Evolutionary conservation across 768 basidiomycete genomes (phyloP).

Genomic region (Lenzites betulinus): DNA sequence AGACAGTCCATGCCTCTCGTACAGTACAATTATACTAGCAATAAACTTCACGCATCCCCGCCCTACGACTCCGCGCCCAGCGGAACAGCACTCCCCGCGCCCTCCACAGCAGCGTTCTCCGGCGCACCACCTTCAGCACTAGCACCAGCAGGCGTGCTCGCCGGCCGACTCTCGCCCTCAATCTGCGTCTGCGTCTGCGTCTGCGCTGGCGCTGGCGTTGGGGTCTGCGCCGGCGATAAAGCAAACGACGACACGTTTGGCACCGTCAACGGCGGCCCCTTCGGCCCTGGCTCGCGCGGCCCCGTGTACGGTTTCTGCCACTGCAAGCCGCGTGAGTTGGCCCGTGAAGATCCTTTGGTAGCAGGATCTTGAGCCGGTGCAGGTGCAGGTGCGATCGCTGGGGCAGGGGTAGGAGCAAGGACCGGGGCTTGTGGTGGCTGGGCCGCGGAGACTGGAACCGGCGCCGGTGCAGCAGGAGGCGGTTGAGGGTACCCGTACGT

Average conservation of each 20-base stretch:
- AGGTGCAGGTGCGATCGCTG: no score
- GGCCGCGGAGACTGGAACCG: neutral
- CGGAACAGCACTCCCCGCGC: no score
- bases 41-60: neutral
- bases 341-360: neutral
- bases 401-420: neutral
- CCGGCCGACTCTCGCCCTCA: neutral
- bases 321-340: constrained; percentile 25
- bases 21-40: neutral
- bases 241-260: neutral
- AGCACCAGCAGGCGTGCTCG: neutral
- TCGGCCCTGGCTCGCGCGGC: constrained; percentile 15
- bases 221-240: no score
- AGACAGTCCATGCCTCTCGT: neutral
- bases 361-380: no score
- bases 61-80: neutral
- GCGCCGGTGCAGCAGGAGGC: neutral
- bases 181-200: no score
- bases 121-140: no score
- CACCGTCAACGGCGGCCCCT: neutral
- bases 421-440: neutral
- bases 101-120: no score
- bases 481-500: neutral
- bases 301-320: constrained; percentile 41
- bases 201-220: neutral